Conservation (phyloP, 2,329 filamentous ascomycete genomes). For the Diaporthe sp. region DNA sequence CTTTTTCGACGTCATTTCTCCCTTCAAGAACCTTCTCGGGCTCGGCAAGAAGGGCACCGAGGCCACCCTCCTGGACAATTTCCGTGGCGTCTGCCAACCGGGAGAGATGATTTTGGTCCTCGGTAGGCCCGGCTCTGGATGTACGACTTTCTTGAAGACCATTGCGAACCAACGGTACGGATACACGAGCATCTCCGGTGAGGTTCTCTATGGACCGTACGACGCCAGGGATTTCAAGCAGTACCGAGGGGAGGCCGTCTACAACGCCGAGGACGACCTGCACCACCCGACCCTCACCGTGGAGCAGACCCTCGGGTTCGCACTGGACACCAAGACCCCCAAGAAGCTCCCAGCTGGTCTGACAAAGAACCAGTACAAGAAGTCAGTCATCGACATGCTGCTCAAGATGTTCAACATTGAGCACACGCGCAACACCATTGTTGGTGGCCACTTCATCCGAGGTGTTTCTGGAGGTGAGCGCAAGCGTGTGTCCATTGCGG, state of each 20-base stretch:
- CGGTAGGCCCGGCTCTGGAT: conserved; percentile 80
- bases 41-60: conserved; percentile 77
- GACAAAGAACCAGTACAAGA: conserved; percentile 80
- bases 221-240: conserved; percentile 77
- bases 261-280: conserved; percentile 88
- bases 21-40: conserved; percentile 73
- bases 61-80: conserved; percentile 79
- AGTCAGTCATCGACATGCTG: conserved; percentile 78
- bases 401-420: conserved; percentile 96
- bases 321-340: conserved; percentile 86
- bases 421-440: conserved; percentile 86
- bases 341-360: conserved; percentile 82
- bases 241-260: conserved; percentile 86
- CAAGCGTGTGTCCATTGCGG: conserved; percentile 85
- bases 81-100: conserved; percentile 78
- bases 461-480: conserved; percentile 85
- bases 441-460: conserved; percentile 84
- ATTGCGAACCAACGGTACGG: conserved; percentile 75
- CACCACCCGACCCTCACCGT: conserved; percentile 90
- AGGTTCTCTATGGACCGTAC: conserved; percentile 83
- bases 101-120: conserved; percentile 92
- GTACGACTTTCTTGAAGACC: conserved; percentile 76
- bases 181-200: conserved; percentile 70
- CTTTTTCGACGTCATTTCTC: conserved; percentile 81
- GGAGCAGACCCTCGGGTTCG: conserved; percentile 87